Percentiles rank a stretch among this genome's conserved stretches.
phyloP scores from a whole-genome alignment of 345 rosid species.

The Tarenaya hassleriana region DNA sequence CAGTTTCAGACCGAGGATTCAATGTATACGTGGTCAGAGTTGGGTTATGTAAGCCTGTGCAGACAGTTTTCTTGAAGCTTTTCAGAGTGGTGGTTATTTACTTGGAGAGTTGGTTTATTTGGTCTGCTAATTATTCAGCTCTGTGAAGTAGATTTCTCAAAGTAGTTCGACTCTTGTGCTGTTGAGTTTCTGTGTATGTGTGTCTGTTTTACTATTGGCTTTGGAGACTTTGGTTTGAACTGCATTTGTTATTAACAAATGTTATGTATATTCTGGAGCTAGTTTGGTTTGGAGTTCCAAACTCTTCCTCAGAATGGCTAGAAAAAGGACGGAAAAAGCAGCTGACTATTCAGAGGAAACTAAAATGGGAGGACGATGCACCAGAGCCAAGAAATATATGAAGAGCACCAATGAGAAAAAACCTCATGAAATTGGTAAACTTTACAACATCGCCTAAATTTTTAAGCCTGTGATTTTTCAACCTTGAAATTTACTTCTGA shows the following conservation, averaged over 20 bases:
- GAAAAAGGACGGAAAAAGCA: slow-evolving; percentile 20
- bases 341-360: slow-evolving; percentile 14
- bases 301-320: slow-evolving; percentile 23
- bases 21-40: too few species aligned
- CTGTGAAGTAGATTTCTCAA: too few species aligned
- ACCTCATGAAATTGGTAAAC: slow-evolving; percentile 19
- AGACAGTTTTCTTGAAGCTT: too few species aligned
- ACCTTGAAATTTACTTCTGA: not conserved
- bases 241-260: too few species aligned
- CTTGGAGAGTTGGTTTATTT: not conserved
- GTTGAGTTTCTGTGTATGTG: too few species aligned
- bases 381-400: slow-evolving; percentile 21
- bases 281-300: not conserved
- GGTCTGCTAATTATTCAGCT: too few species aligned
- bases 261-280: slow-evolving; percentile 2
- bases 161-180: too few species aligned
- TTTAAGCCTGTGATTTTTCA: not conserved
- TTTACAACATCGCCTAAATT: not conserved
- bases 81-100: not conserved
- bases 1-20: too few species aligned
- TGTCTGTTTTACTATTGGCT: too few species aligned
- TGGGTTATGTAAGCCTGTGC: too few species aligned
- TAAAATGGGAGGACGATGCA: slow-evolving; percentile 19
- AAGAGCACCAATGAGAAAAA: slow-evolving; percentile 16
- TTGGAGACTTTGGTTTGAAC: not conserved